A percentile compares a stretch with the other conserved stretches of the same genome.
phyloP scores from a whole-genome alignment of 1,139 yeast species.

The Kodamaea ohmeri region DNA sequence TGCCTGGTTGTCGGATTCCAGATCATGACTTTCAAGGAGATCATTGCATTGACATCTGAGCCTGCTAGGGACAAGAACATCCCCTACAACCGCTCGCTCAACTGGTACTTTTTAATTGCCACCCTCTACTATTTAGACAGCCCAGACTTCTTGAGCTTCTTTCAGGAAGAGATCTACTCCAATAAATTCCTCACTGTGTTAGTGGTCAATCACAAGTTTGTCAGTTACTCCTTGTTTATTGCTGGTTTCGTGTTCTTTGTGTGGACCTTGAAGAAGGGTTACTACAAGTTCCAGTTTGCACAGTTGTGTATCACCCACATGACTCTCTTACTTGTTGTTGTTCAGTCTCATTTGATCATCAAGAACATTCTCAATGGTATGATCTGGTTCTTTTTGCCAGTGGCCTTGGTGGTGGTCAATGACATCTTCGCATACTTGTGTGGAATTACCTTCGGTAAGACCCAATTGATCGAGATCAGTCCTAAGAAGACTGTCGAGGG shows the following conservation, averaged over 20 bases:
- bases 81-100: constrained; percentile 79
- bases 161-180: constrained; percentile 43
- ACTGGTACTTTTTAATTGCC: constrained; percentile 83
- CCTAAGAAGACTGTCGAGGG: constrained; percentile 99
- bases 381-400: constrained; percentile 93
- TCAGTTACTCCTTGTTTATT: constrained; percentile 80
- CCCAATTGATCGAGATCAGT: constrained; percentile 88
- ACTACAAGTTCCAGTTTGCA: constrained; percentile 86
- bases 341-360: constrained; percentile 91
- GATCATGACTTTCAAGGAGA: constrained; percentile 83
- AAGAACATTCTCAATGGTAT: constrained; percentile 87
- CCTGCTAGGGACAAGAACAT: constrained; percentile 82
- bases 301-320: constrained; percentile 93
- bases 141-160: constrained; percentile 68
- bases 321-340: constrained; percentile 85
- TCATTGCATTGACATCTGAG: constrained; percentile 79
- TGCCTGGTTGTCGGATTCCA: constrained; percentile 70
- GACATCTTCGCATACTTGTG: constrained; percentile 96
- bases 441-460: constrained; percentile 93
- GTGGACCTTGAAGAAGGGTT: constrained; percentile 83
- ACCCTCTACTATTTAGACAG: constrained; percentile 90
- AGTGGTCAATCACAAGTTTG: constrained; percentile 74
- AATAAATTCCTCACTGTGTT: constrained; percentile 41
- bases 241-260: constrained; percentile 90
- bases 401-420: constrained; percentile 85